phyloP scores from a whole-genome alignment of 2,329 filamentous ascomycete genomes.

The Pseudogymnoascus sp. region DNA sequence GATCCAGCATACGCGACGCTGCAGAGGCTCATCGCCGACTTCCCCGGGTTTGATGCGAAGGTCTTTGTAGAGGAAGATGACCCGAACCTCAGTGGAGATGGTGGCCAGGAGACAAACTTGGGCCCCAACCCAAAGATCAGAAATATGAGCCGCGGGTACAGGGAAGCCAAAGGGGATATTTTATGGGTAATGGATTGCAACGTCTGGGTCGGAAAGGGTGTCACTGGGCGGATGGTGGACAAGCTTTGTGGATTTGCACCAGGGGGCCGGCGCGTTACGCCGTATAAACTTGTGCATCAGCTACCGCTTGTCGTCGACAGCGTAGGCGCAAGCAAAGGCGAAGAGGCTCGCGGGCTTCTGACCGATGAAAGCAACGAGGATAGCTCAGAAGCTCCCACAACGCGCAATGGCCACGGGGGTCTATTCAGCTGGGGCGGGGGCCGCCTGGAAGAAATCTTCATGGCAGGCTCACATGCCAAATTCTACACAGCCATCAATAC shows the following conservation, averaged over 20 bases:
- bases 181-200: slow-evolving; percentile 97
- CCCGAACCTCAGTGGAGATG: slow-evolving; percentile 52
- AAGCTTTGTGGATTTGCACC: slow-evolving; percentile 63
- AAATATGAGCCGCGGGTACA: slow-evolving; percentile 89
- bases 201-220: slow-evolving; percentile 77
- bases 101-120: slow-evolving; percentile 48
- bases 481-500: slow-evolving; percentile 98
- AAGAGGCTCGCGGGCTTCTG: slow-evolving; percentile 22
- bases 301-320: slow-evolving; percentile 83
- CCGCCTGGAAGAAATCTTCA: slow-evolving; percentile 86
- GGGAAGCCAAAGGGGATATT: slow-evolving; percentile 79
- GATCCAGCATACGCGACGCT: slow-evolving; percentile 76
- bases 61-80: slow-evolving; percentile 80
- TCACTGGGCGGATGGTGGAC: slow-evolving; percentile 82
- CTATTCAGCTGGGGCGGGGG: slow-evolving; percentile 52
- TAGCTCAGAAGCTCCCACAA: slow-evolving; percentile 21
- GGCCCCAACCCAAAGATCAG: slow-evolving; percentile 98
- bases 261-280: slow-evolving; percentile 40
- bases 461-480: slow-evolving; percentile 88
- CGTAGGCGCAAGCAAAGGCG: slow-evolving; percentile 32
- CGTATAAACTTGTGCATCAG: slow-evolving; percentile 92
- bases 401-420: slow-evolving; percentile 25
- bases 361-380: slow-evolving; percentile 18
- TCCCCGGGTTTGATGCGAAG: slow-evolving; percentile 61
- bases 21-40: slow-evolving; percentile 63